phyloP scores from a whole-genome alignment of 2,329 filamentous ascomycete genomes.

The Aspergillus glaucus region DNA sequence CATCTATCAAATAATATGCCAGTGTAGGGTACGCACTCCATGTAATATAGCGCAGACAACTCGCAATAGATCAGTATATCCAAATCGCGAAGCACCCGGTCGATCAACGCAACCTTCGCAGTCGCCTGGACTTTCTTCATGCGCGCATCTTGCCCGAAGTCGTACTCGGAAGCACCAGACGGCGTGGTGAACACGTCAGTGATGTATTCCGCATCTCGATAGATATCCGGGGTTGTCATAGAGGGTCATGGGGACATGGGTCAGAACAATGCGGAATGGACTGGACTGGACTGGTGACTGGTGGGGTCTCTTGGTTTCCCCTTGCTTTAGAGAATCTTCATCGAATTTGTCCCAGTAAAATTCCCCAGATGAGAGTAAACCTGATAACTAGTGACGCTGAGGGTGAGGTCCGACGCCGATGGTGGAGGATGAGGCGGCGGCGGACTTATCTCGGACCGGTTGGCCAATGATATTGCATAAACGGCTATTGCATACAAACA shows the following conservation, averaged over 20 bases:
- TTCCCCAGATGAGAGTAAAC: neutral
- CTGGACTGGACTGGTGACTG: neutral
- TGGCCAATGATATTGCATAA: neutral
- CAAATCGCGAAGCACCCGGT: slow-evolving; percentile 51
- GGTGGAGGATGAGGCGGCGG: neutral
- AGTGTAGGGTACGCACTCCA: slow-evolving; percentile 47
- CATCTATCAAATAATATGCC: neutral
- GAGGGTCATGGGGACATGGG: slow-evolving; percentile 38
- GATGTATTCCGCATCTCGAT: slow-evolving; percentile 43
- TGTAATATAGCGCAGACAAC: slow-evolving; percentile 56
- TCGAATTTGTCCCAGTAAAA: no score
- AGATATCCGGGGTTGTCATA: slow-evolving; percentile 42
- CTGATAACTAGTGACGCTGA: neutral
- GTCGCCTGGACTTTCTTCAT: slow-evolving; percentile 30
- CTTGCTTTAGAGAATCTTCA: neutral
- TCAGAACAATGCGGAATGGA: neutral
- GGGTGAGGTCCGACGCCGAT: slow-evolving; percentile 1
- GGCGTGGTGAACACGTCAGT: slow-evolving; percentile 39
- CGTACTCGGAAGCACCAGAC: slow-evolving; percentile 15
- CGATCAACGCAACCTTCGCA: slow-evolving; percentile 44
- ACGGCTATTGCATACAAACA: neutral
- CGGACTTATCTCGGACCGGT: slow-evolving; percentile 18
- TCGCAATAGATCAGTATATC: slow-evolving; percentile 58
- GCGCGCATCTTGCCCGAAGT: slow-evolving; percentile 17
- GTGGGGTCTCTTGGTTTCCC: no score